Base-by-base conservation (phyloP, 1,139 yeast species). In the Debaryomyces fabryi region DNA sequence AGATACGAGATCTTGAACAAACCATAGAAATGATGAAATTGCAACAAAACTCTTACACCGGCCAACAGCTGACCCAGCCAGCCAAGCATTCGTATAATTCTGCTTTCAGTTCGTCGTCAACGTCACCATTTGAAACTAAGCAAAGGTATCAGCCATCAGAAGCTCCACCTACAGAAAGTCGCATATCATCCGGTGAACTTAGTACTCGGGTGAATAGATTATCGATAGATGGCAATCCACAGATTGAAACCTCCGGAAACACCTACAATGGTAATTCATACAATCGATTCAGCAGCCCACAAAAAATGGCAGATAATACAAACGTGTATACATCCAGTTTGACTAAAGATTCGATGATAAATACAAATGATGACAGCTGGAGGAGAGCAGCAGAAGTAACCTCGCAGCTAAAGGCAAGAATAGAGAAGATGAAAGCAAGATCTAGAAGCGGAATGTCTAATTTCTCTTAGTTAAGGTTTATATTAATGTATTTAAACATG, bases 381-480 rank as follows among this genome's bases (percentile, higher is more conserved):
- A 82, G 80, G 59, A 79, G 93, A 45, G 97, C 97, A 0, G 93
- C 95, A 0, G 96, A 88, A 56, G 95, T 90, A 12, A 91, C 97
- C 1, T 82, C 83, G 13, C 95, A 88, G 64, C 76, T 88, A 61
- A 87, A 87, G 63, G 96, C 91, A 0, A 72, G 97, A 55, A 91
- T 92, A 44, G 96, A 89, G 64, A 86, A 87, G 66, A 90, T 91
- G 97, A 88, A 86, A 63, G 89, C 89, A 13, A 74, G 83, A 48
- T 71, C 84, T 2, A 65, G 82, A 52, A 52, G 25, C 15, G 42
- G 47, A 16, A 39, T 47, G 45, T 47, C 54, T 34, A 46, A 46
- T 15, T 42, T 46, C 33, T 24, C 45, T 20, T 46, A 45, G 35
- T 13, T 30, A 40, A 32, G 18, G 18, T 21, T 21, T 23, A 20